Conservation (phyloP, 2,329 filamentous ascomycete genomes). For the Diaporthe citri region DNA sequence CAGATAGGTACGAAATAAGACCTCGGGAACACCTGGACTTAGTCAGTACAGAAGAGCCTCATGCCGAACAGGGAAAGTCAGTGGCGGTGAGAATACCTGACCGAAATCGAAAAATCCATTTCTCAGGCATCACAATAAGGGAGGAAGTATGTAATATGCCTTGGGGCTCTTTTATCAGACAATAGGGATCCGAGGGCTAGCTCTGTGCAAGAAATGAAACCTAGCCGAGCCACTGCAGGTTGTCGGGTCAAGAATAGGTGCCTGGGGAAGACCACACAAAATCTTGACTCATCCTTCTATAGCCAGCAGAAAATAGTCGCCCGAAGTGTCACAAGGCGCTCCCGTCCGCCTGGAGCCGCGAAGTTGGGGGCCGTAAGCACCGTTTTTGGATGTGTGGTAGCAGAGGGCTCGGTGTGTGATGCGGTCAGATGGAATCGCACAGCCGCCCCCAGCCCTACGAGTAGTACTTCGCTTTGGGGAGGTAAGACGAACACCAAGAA, state of each 20-base stretch:
- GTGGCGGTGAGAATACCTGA: slow-evolving; percentile 6
- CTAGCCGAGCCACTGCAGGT: background rate
- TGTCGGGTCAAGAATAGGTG: slow-evolving; percentile 8
- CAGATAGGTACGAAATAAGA: background rate
- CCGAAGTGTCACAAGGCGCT: slow-evolving; percentile 17
- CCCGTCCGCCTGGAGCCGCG: slow-evolving; percentile 7
- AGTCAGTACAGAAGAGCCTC: background rate
- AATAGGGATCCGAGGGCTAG: background rate
- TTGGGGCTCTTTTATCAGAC: slow-evolving; percentile 10
- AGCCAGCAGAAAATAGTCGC: background rate
- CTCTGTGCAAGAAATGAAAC: background rate
- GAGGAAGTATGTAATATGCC: background rate
- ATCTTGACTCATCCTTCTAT: slow-evolving; percentile 26
- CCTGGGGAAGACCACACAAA: slow-evolving; percentile 9
- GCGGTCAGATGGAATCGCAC: slow-evolving; percentile 28
- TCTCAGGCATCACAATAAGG: background rate
- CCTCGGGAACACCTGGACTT: background rate
- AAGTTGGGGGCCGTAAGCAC: slow-evolving; percentile 30
- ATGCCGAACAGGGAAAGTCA: background rate
- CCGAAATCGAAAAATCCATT: background rate
- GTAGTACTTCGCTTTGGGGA: background rate
- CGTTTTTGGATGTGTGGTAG: background rate
- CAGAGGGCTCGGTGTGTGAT: slow-evolving; percentile 9
- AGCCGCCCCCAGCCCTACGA: slow-evolving; percentile 22
- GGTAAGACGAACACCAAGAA: background rate